phyloP scores from a whole-genome alignment of 2,329 filamentous ascomycete species.

The Aspergillus sp. region DNA sequence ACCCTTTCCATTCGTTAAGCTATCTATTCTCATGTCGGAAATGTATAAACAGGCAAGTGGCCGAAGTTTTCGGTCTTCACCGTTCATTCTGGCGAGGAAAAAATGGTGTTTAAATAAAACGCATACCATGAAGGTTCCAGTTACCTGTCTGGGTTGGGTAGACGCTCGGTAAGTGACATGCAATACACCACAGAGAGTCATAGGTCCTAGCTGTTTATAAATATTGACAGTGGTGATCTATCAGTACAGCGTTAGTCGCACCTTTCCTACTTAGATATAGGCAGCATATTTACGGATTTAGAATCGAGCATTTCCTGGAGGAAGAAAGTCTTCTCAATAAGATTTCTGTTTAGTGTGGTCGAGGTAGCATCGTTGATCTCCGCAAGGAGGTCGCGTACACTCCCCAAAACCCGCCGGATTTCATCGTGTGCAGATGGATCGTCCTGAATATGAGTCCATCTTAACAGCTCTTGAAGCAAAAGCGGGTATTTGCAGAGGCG shows the following conservation, averaged over 20 bases:
- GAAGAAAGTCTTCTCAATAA: constrained; percentile 78
- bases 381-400: constrained; percentile 70
- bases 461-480: constrained; percentile 79
- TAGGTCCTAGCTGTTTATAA: constrained; percentile 78
- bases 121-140: constrained; percentile 81
- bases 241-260: constrained; percentile 12
- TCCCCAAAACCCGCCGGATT: constrained; percentile 70
- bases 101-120: constrained; percentile 80
- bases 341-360: constrained; percentile 66
- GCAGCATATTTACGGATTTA: constrained; percentile 59
- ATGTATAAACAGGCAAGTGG: constrained; percentile 74
- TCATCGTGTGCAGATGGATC: constrained; percentile 80
- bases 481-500: constrained; percentile 88
- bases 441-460: constrained; percentile 78
- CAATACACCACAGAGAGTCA: constrained; percentile 78
- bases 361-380: constrained; percentile 85
- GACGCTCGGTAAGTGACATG: constrained; percentile 78
- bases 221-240: constrained; percentile 47
- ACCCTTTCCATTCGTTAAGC: constrained; percentile 37
- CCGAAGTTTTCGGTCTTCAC: constrained; percentile 66
- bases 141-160: constrained; percentile 51
- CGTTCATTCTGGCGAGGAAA: constrained; percentile 69
- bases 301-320: constrained; percentile 77
- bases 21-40: constrained; percentile 36
- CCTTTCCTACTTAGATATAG: not conserved